Base-by-base conservation (phyloP, 768 basidiomycete species). In the Boletus vermiculosoides region DNA sequence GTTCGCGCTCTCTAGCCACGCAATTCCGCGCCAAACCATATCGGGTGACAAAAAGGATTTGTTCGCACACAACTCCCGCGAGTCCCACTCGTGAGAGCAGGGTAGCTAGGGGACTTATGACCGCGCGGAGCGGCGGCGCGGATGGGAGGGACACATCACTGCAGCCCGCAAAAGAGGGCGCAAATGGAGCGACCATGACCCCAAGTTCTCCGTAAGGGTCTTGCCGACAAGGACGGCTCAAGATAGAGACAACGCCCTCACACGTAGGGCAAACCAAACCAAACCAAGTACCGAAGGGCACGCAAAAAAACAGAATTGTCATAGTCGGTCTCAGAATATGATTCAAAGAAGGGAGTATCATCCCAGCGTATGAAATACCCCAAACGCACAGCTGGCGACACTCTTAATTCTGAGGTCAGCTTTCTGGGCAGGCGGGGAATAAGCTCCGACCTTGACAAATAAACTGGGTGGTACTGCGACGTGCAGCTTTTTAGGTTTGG, bases 401-500 rank as follows among this genome's bases (percentile, higher is more conserved):
- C 31, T 54, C 9, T 28, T 40, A n/a, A 40, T 50, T 57, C 44
- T 53, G 58, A 58, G 57, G 58, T 60, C 46, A 61, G 51, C 34
- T 30, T 22, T 50, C 50, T 53, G 52, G 54, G 52, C 39, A 59
- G 45, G 62, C 50, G 63, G 61, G 60, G 55, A 51, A 60, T 8
- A 60, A 55, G 46, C 55, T 56, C 65, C 59, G 55, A 61, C 62
- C 63, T 66, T 62, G 57, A 61, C 60, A 62, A 55, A 60, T 57
- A 50, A 36, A 57, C 39, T 49, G 45, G 30, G 28, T 10, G 44
- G 36, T 44, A 50, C 48, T 33, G 58, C 23, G 30, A 37, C 50
- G 48, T 61, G 55, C 59, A 25, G 44, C 30, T 30, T 55, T 40
- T 67, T 60, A 62, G 45, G 51, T 59, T 59, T 51, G 45, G 41